Percentiles rank a stretch among this genome's conserved stretches.
Conservation (phyloP, 2,329 filamentous ascomycete genomes). For the Penicillium janthinellum region DNA sequence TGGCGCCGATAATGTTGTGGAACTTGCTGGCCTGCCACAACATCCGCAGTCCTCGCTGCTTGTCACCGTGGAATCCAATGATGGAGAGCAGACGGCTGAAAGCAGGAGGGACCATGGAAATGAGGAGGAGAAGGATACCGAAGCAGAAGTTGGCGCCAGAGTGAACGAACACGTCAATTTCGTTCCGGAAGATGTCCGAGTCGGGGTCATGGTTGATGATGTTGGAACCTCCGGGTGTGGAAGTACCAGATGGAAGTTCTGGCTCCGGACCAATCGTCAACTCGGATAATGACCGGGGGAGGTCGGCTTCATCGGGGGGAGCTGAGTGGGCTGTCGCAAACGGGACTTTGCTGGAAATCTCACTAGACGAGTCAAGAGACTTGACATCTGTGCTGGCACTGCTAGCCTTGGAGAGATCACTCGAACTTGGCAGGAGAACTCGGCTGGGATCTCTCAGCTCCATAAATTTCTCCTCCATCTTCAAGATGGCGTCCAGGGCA, state of each 20-base stretch:
- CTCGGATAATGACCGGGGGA: slow-evolving; percentile 27
- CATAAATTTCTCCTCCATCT: slow-evolving; percentile 68
- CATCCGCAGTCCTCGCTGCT: slow-evolving; percentile 77
- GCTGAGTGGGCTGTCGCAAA: slow-evolving; percentile 15
- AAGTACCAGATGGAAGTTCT: slow-evolving; percentile 22
- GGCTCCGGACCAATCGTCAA: slow-evolving; percentile 25
- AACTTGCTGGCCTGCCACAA: slow-evolving; percentile 89
- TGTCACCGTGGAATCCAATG: slow-evolving; percentile 88
- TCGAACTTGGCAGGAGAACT: slow-evolving; percentile 19
- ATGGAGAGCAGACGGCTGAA: slow-evolving; percentile 86
- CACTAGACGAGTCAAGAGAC: slow-evolving; percentile 15
- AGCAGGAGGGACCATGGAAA: slow-evolving; percentile 90
- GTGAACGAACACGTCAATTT: slow-evolving; percentile 84
- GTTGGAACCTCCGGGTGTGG: slow-evolving; percentile 28
- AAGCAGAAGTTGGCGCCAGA: slow-evolving; percentile 88
- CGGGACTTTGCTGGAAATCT: slow-evolving; percentile 19
- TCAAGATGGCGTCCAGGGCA: slow-evolving; percentile 76
- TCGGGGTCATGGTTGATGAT: slow-evolving; percentile 56
- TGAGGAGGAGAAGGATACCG: slow-evolving; percentile 78
- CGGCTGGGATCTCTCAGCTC: slow-evolving; percentile 29
- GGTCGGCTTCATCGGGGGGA: slow-evolving; percentile 17
- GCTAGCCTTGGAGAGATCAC: slow-evolving; percentile 16
- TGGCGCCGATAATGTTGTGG: slow-evolving; percentile 86
- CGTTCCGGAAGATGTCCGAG: slow-evolving; percentile 68
- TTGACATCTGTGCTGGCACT: slow-evolving; percentile 8